Base-by-base conservation (phyloP, 352 stramenopile genomes). In the Globisporangium canariense region DNA sequence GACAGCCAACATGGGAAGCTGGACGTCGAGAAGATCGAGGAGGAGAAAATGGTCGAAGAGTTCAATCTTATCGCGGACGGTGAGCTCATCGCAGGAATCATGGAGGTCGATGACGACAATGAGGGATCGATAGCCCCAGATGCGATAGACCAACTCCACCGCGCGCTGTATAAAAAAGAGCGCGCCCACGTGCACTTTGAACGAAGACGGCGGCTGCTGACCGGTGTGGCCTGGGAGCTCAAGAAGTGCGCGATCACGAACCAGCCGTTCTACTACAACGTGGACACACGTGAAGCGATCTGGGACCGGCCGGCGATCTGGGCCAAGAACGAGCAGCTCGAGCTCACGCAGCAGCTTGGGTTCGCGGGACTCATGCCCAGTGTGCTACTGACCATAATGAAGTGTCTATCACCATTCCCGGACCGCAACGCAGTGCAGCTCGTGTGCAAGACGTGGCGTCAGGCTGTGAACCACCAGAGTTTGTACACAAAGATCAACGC, bases 241-340 rank as follows among this genome's bases (percentile, higher is more conserved):
- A 75, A 82, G 63, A 85, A 76, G 57, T 94, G 83, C 67, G 74
- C 62, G 16, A 78, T 87, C 46, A 91, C 81, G 40, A 75, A 74
- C n/a, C 76, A 90, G 36, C 79, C 76, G n/a, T 98, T 97, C 64
- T 99, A 94, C 76, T 98, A 93, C 62, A 98, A 99, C 70, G 66
- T 59, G 25, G 91, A 98, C 71, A 98, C 94, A 22, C 91, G 89
- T 8, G 94, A 99, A 83, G 93, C 93, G 32, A 85, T 87, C 43
- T 98, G 93, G 93, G 90, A 98, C 60, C 96, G 87, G 49, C 97
- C 97, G n/a, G 49, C 63, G 5, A 82, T 98, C 28, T 78, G 96
- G 59, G 57, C 88, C n/a, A 87, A 95, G 58, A 88, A 97, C 56
- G 84, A 98, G 66, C 86, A 92, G 50, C 58, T 97, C 40, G 79